Evolutionary conservation across 2,329 filamentous ascomycete species (phyloP), one percentile per base, ranked within the genome.

Genomic region (Nannizziopsis barbatae): DNA sequence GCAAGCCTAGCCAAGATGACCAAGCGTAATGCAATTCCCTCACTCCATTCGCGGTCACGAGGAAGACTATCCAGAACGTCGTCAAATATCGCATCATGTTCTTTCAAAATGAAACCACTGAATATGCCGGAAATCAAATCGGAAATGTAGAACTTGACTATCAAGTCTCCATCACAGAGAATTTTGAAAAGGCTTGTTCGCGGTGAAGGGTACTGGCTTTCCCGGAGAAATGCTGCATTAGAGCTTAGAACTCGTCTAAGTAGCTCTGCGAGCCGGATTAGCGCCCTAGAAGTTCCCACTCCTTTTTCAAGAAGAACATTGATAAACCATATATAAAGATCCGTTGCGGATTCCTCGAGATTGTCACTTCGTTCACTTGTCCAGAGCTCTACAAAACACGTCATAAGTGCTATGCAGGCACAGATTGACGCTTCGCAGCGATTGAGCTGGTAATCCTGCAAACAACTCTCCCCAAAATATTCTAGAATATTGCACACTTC

Each of bases 11-110:
- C 79, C 9, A 96, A 70, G 7, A 86, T 78, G 53, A 85, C 77
- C 2, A 96, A 69, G 5, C 92, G 81, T 54, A 94, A 77, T 0
- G 87, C 86, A 56, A 96, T 90, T 0, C 88, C 90, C 64, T 95
- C 89, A 10, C 75, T 67, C 64, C 81, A 82, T 30, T 80, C 77
- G 3, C 76, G 71, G 54, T 93, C 80, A 2, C 74, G 75, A 0
- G 90, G 87, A n/a, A 98, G 72, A 55, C 75, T 84, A 14, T 78
- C 73, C n/a, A 93, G 70, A 10, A 98, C 76, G 60, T 96, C 87
- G 32, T 87, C 75, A 54, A 95, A 87, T 11, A 96, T 79, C 5
- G 80, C 77, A 50, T 93, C 86, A 57, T 98, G 92, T 40, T 83
- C 74, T 56, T 83, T 83, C 1, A 95, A 73, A n/a, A 89, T 75